Evolutionary conservation across 176 grass and related monocot species (phyloP), one percentile per base, ranked within the genome.

Genomic region (Oryza glaberrima): DNA sequence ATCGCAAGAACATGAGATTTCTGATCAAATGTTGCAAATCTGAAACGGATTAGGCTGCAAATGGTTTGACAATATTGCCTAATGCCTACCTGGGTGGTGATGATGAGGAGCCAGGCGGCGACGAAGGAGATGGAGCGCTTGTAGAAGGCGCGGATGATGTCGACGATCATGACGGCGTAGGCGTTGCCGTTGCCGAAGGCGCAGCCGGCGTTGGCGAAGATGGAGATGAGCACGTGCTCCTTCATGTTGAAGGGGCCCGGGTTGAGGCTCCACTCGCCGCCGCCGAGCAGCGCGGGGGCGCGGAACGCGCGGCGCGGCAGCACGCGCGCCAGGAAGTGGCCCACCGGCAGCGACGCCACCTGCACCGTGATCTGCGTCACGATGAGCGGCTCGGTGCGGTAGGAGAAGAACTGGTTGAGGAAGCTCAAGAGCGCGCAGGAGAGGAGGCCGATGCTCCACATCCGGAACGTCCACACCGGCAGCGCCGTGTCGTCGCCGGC

Each of bases 191-290:
- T 81, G 34, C 95, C 95, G 80, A 91, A 98, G 25, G 95, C 91
- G 77, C 65, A 92, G 6, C 95, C 95, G 76, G 92, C 92, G 72
- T 98, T 98, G 82, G 95, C 95, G 81, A 98, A 98, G 83, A 98
- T 98, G 82, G 92, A 94, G 82, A 98, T 95, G 85, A 98, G 92
- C 45, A 98, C 95, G 89, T 95, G 95, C 91, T 98, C 95, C 95
- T 98, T 98, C 70, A 95, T 90, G 86, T 98, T 95, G 90, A 98
- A 98, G 4, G 95, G 95, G 0, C 95, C 95, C 45, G 95, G 95
- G 75, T 98, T 95, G 40, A 98, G 87, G 85, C 84, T 85, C 85
- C 92, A 95, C 72, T 91, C 85, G 0, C 87, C 60, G 65, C 81
- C 67, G 66, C 89, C 84, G 19, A 92, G 82, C 4, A 40, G 0